Conservation (phyloP, 257 asterid genomes). For the Gentiana macrophylla region DNA sequence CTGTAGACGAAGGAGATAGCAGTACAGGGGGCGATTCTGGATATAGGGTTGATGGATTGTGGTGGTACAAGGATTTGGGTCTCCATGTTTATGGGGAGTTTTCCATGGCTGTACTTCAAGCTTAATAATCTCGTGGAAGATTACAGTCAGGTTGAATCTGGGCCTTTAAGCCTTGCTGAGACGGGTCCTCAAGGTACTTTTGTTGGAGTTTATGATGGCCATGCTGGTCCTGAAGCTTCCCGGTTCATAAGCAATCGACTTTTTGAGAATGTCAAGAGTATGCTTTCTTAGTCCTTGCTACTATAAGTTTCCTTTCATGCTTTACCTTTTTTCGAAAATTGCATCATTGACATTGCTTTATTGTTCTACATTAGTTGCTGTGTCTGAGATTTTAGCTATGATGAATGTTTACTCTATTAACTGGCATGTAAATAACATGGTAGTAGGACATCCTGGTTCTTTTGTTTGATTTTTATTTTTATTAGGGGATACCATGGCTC, state of each 20-base stretch:
- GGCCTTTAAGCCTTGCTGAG: constrained; percentile 46
- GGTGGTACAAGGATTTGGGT: constrained; percentile 74
- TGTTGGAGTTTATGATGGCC: constrained; percentile 84
- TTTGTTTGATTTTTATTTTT: no score
- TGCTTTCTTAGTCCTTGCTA: constrained; percentile 7
- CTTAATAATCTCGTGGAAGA: constrained; percentile 59
- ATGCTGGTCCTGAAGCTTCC: constrained; percentile 78
- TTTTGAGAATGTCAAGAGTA: constrained; percentile 62
- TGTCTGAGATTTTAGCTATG: no score
- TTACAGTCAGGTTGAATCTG: constrained; percentile 73
- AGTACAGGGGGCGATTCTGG: constrained; percentile 30
- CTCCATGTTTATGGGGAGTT: constrained; percentile 59
- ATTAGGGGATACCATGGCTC: no score
- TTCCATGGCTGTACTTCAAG: constrained; percentile 80
- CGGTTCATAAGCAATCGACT: constrained; percentile 43
- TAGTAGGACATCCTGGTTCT: no score
- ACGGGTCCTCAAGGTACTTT: constrained; percentile 64
- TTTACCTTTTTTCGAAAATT: no score
- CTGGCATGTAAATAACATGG: no score
- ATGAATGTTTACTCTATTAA: no score
- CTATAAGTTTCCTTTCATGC: no score
- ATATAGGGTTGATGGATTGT: constrained; percentile 48
- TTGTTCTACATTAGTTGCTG: no score
- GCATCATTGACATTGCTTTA: no score
- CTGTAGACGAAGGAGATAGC: constrained; percentile 27